Evolutionary conservation across 768 basidiomycete genomes (phyloP), one percentile per base, ranked within the genome.

Genomic region (Mycena vulgaris): DNA sequence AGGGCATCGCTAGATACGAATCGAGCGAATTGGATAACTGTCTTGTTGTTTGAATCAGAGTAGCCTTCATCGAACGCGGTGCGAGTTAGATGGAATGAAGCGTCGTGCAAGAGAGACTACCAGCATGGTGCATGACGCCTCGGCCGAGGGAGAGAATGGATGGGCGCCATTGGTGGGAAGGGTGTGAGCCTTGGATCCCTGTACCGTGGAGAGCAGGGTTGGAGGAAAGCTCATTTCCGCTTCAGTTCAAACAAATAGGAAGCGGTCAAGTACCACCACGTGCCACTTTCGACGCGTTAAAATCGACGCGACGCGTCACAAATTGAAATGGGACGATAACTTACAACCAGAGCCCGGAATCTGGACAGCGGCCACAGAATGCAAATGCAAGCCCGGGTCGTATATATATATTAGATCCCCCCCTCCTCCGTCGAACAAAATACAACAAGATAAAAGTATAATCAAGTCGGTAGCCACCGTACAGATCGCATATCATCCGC

Each of bases 1-100:
- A 84, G 10, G 87, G 84, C 14, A 85, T 80, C 9, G 89, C 78
- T 19, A 85, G 69, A 73, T 89, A 88, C 56, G 86, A 76, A 30
- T 85, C 82, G 30, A 93, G 80, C 0, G 90, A 90, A 76, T 86
- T 81, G 3, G 86, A 85, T 17, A 92, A 78, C 72, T 89, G 86
- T 42, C 85, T 82, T 16, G 89, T 84, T 13, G 86, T 80, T 60
- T 87, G 82, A 56, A 90, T 82, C 14, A 91, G 77, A 25, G 88
- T 83, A 66, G 86, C 85, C 42, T 45, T 45, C 21, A 45, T 45
- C 21, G 19, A 21, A 45, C 19, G 42, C 42, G 21, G n/a, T 45
- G n/a, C n/a, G n/a, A n/a, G n/a, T 45, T 45, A 45, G 19, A 45
- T n/a, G 42, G n/a, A 6, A 45, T 7, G 42, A 45, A 45, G 42